Conservation (phyloP, 768 basidiomycete species). For the Leccinum subgranulosum region DNA sequence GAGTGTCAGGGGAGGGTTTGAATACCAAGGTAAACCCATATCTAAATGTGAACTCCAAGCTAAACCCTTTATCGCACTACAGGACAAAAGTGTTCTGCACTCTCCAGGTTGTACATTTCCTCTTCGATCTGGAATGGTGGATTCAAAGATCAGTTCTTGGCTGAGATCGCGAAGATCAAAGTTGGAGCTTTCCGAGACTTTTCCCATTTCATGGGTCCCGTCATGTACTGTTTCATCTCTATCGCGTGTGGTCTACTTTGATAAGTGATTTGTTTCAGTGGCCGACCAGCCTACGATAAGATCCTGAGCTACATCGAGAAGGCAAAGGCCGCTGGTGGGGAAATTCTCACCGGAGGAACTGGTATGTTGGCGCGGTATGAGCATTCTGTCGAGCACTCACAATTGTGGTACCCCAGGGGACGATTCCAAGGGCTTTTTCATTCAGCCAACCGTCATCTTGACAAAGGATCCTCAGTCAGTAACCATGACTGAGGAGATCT, state of each 20-base stretch:
- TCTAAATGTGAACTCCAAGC: background rate
- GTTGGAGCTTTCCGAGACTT: conserved; percentile 77
- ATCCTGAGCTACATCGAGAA: conserved; percentile 78
- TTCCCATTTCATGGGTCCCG: conserved; percentile 90
- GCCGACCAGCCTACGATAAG: conserved; percentile 85
- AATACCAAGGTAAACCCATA: conserved; percentile 75
- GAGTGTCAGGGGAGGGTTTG: conserved; percentile 84
- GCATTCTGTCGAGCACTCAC: background rate
- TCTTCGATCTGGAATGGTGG: conserved; percentile 78
- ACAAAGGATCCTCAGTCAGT: conserved; percentile 87
- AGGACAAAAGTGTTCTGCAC: conserved; percentile 97
- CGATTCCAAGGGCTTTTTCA: conserved; percentile 88
- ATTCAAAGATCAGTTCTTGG: conserved; percentile 78
- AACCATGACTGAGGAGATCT: conserved; percentile 94
- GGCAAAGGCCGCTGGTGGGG: conserved; percentile 86
- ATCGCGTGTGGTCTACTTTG: background rate
- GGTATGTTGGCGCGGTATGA: conserved; percentile 43
- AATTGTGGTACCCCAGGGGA: conserved; percentile 48
- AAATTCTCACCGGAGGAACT: conserved; percentile 82
- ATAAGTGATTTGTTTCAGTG: conserved; percentile 40
- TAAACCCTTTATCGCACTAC: background rate
- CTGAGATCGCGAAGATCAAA: conserved; percentile 79
- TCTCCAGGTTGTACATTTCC: conserved; percentile 91
- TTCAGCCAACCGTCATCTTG: conserved; percentile 92
- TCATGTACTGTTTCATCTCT: conserved; percentile 59